Evolutionary conservation across 352 stramenopile genomes (phyloP), one percentile per base, ranked within the genome.

Genomic region (Blastocystis sp.): DNA sequence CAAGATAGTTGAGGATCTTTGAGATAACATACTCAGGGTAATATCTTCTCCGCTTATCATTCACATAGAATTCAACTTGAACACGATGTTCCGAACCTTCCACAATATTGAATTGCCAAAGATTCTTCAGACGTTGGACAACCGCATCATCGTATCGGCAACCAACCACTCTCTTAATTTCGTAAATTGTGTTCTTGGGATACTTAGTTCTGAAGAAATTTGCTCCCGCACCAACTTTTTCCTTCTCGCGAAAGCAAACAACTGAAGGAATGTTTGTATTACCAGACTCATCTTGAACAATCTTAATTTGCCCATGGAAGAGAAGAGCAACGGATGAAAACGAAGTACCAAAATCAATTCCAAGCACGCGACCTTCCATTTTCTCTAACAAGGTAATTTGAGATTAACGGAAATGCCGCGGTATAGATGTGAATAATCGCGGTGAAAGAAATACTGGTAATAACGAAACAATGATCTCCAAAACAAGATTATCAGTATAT

Each of bases 281-380:
- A 24, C 66, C 66, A 19, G 5, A 61, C 37, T 78, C 66, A 58
- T 78, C 66, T 35, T 78, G 37, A 58, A 78, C 39, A 58, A 78
- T 51, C 21, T 51, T 78, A 19, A 78, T 78, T 46, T 78, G 24
- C 7, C 39, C 43, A 19, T 78, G 19, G 35, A 35, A 78, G 21
- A 78, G n/a, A 57, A 78, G 19, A 16, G 66, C 66, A 39, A 56
- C 66, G 4, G 66, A 78, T 57, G 66, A 78, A 54, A 78, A 78
- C 21, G 66, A 78, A 27, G 66, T 78, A 61, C 66, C 66, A 58
- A 78, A 78, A 78, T 78, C 66, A 78, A 78, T 78, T 78, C 66
- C 66, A 29, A 78, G n/a, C 19, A 78, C 66, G 32, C 43, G 19
- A 29, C 43, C 21, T 27, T 27, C 21, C 66, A 78, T 78, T 56